A percentile compares a stretch with the other conserved stretches of the same genome.
phyloP scores from a whole-genome alignment of 2,329 filamentous ascomycete genomes.

The Aspergillus sclerotialis region DNA sequence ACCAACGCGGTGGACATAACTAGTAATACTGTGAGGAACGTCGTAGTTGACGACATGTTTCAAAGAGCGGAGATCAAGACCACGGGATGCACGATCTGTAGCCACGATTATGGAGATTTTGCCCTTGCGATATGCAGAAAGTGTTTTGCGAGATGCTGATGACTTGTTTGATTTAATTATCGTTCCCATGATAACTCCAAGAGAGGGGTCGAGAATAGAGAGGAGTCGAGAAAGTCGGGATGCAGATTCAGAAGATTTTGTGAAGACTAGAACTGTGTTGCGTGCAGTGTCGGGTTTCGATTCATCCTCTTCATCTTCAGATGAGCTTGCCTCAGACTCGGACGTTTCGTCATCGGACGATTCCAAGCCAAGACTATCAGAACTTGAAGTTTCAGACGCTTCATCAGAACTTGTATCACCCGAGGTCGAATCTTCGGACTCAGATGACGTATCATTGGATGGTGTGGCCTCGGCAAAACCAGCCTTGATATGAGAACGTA shows the following conservation, averaged over 20 bases:
- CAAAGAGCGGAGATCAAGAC: constrained; percentile 73
- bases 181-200: constrained; percentile 55
- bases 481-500: constrained; percentile 42
- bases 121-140: constrained; percentile 58
- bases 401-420: constrained; percentile 12
- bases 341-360: constrained; percentile 5
- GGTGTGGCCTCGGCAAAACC: constrained; percentile 3
- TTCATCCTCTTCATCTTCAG: constrained; percentile 8
- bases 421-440: constrained; percentile 11
- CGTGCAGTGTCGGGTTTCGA: constrained; percentile 30
- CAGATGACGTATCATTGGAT: constrained; percentile 4
- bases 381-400: constrained; percentile 19
- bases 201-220: constrained; percentile 54
- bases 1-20: constrained; percentile 87
- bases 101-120: constrained; percentile 72
- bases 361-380: constrained; percentile 16
- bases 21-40: constrained; percentile 69
- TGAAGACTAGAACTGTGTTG: constrained; percentile 67
- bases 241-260: constrained; percentile 81
- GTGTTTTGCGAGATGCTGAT: constrained; percentile 58
- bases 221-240: constrained; percentile 80
- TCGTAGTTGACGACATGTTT: constrained; percentile 93
- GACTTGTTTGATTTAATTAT: constrained; percentile 74
- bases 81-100: constrained; percentile 87
- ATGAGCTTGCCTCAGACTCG: constrained; percentile 21